phyloP scores from a whole-genome alignment of 2,329 filamentous ascomycete species.

The Scleromitrula shiraiana region DNA sequence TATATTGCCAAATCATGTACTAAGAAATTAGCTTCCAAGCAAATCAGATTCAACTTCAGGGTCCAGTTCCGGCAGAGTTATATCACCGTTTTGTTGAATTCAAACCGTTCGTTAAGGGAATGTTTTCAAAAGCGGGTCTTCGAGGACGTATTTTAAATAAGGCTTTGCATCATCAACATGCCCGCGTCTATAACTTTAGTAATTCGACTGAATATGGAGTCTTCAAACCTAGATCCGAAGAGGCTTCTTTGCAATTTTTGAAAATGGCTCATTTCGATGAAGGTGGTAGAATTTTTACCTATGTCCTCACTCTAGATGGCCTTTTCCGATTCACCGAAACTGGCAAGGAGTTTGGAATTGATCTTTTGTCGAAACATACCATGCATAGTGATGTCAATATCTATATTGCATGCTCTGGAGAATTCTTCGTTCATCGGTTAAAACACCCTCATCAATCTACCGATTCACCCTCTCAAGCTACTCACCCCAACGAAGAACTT shows the following conservation, averaged over 20 bases:
- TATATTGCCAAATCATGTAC: not conserved
- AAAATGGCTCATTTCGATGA: constrained; percentile 81
- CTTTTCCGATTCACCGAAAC: constrained; percentile 90
- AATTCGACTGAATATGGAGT: constrained; percentile 63
- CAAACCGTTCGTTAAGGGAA: constrained; percentile 77
- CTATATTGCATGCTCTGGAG: constrained; percentile 86
- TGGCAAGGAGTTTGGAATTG: constrained; percentile 89
- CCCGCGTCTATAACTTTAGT: constrained; percentile 83
- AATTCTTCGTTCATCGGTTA: constrained; percentile 79
- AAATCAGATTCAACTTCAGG: constrained; percentile 79
- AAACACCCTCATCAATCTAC: constrained; percentile 41
- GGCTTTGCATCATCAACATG: constrained; percentile 83
- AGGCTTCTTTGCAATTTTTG: constrained; percentile 72
- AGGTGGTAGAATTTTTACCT: constrained; percentile 82
- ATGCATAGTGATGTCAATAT: constrained; percentile 92
- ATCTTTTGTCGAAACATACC: constrained; percentile 87
- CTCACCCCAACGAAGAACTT: constrained; percentile 44
- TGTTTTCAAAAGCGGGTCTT: constrained; percentile 74
- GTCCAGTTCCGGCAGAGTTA: constrained; percentile 69
- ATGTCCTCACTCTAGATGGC: constrained; percentile 81
- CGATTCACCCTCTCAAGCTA: constrained; percentile 37
- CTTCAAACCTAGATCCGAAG: constrained; percentile 57
- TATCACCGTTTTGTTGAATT: constrained; percentile 95
- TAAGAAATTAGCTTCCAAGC: constrained; percentile 67
- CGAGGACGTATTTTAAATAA: constrained; percentile 74